Base-by-base conservation (phyloP, 345 rosid species). In the Lepidium aucheri region DNA sequence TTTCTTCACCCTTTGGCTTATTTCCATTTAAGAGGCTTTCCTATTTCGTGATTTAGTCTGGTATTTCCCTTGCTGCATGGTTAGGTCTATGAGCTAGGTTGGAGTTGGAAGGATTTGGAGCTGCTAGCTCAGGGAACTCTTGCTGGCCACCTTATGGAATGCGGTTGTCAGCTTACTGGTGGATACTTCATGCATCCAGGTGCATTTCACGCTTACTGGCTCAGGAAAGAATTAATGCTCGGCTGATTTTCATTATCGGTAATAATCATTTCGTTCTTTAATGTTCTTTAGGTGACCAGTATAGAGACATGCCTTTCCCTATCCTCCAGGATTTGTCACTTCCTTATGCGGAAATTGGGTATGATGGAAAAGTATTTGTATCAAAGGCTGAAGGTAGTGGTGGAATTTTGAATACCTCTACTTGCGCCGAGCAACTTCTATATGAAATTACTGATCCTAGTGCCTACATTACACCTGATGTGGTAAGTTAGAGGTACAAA, bases 151-250 rank as follows among this genome's bases (percentile, higher is more conserved):
- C 95, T 87, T 76, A 70, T 92, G 53, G 98, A 92, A 79, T 92
- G 98, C 33, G 96, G 98, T 70, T 89, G 95, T 77, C 98, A 92
- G 76, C 93, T 92, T 42, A 92, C 93, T n/a, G 96, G 96, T 59
- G 98, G 98, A 70, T 92, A 89, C 82, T 92, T 86, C 87, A 87
- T 89, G 96, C 98, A 92, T 80, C 95, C 98, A 71, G 93, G 98
- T 92, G 55, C 78, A 53, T 35, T 62, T 44, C 34, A 36, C 10
- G 0, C 16, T 62, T 67, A 38, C 43, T 59, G 67, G 50, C 51
- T 34, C 62, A 9, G 28, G 60, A 41, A 46, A 45, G 9, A 17
- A 8, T n/a, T 38, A 8, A 30, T 54, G 42, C 5, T 5, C 47
- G 14, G 33, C 50, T 41, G 22, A 43, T 40, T 64, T 41, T 52